These are phyloP conservation scores for Penicillium bialowiezense DNA, from an alignment of 495 filamentous ascomycete genomes.

Conservation along the genomic window DNA sequence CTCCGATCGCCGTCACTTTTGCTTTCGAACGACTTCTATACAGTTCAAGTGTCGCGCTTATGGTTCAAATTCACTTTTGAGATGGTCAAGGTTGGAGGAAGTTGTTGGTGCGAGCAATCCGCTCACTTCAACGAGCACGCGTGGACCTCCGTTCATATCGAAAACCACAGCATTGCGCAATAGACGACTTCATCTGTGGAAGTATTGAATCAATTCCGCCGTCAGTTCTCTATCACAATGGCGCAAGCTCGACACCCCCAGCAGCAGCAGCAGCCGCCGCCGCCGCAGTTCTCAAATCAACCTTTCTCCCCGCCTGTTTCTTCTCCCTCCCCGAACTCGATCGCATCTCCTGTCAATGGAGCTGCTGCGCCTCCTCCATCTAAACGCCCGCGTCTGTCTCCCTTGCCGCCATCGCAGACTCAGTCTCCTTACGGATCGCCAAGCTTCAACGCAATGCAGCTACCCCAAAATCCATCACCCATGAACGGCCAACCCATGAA, in stretches of 20 bases:
- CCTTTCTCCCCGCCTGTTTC: slow-evolving; percentile 55
- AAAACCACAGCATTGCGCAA: slow-evolving; percentile 18
- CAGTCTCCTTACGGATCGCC: slow-evolving; percentile 35
- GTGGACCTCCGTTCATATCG: slow-evolving; percentile 33
- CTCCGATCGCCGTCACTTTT: slow-evolving; percentile 6
- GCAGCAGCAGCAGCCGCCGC: slow-evolving; percentile 28
- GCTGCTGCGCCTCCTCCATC: slow-evolving; percentile 49
- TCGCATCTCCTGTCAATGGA: slow-evolving; percentile 39
- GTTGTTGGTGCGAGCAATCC: slow-evolving; percentile 43
- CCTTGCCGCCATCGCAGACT: slow-evolving; percentile 53
- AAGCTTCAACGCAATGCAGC: slow-evolving; percentile 44
- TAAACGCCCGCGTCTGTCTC: slow-evolving; percentile 67
- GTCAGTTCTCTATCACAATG: slow-evolving; percentile 45
- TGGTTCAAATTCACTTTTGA: slow-evolving; percentile 31
- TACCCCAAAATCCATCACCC: slow-evolving; percentile 32
- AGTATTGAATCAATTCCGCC: background rate
- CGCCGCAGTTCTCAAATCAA: slow-evolving; percentile 46
- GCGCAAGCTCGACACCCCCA: slow-evolving; percentile 55
- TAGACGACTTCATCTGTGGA: slow-evolving; percentile 3
- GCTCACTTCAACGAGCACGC: slow-evolving; percentile 39
- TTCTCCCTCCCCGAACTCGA: slow-evolving; percentile 46
- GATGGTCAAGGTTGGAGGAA: slow-evolving; percentile 44
- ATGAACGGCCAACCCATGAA: slow-evolving; percentile 36
- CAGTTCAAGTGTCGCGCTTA: slow-evolving; percentile 15
- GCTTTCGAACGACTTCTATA: background rate